A percentile compares a stretch with the other conserved stretches of the same genome.
Conservation (phyloP, 441 rosid genomes). For the Erodium trifolium region DNA sequence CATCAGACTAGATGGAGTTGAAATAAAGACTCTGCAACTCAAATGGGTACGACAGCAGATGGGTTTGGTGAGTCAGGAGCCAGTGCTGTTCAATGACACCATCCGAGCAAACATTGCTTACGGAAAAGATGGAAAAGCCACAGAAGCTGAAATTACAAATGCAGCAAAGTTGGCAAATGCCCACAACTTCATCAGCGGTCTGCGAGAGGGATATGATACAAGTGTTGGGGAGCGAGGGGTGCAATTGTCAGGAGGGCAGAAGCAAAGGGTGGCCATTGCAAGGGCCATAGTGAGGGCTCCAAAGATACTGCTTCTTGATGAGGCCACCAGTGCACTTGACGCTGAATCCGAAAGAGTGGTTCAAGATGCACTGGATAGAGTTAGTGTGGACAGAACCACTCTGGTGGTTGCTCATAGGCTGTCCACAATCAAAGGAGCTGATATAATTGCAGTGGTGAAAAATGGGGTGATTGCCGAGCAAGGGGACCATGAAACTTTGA, state of each 20-base stretch:
- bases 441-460: slow-evolving; percentile 54
- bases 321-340: slow-evolving; percentile 72
- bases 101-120: slow-evolving; percentile 71
- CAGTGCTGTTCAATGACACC: slow-evolving; percentile 66
- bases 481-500: slow-evolving; percentile 49
- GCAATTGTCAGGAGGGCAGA: slow-evolving; percentile 67
- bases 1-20: slow-evolving; percentile 59
- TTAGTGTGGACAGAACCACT: slow-evolving; percentile 49
- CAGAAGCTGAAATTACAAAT: slow-evolving; percentile 48
- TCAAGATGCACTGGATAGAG: slow-evolving; percentile 54
- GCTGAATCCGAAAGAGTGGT: slow-evolving; percentile 63
- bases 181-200: slow-evolving; percentile 60
- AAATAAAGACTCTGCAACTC: slow-evolving; percentile 45
- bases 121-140: slow-evolving; percentile 51
- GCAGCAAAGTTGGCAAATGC: slow-evolving; percentile 73
- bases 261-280: slow-evolving; percentile 67
- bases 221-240: slow-evolving; percentile 67
- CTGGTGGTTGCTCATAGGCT: slow-evolving; percentile 59
- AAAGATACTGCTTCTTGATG: slow-evolving; percentile 46
- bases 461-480: slow-evolving; percentile 58
- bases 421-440: slow-evolving; percentile 51
- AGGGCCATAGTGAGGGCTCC: slow-evolving; percentile 62
- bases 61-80: slow-evolving; percentile 75
- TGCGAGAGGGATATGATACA: slow-evolving; percentile 64
- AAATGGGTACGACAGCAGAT: slow-evolving; percentile 77